Evolutionary conservation across 148 eudicot species (phyloP).

Genomic region (Persicaria maculosa): DNA sequence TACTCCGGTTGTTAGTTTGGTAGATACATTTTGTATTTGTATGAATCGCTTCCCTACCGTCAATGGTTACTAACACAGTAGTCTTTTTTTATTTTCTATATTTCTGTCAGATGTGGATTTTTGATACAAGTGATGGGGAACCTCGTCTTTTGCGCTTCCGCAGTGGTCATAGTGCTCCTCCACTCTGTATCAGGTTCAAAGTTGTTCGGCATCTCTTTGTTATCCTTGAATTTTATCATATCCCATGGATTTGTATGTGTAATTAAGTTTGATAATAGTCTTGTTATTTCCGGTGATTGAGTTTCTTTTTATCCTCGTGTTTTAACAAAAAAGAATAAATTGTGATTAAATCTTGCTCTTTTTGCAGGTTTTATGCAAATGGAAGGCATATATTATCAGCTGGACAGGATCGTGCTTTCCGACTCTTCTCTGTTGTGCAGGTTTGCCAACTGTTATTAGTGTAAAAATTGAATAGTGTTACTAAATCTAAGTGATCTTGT

Average conservation of each 20-base stretch:
- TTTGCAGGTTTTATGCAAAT: slow-evolving; percentile 82
- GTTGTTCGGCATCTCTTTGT: neutral
- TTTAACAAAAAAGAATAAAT: neutral
- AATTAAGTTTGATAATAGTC: neutral
- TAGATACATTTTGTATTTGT: neutral
- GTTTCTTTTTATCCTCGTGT: neutral
- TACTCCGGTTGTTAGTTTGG: neutral
- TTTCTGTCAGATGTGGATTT: slow-evolving; percentile 79
- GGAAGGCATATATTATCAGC: slow-evolving; percentile 96
- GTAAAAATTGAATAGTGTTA: neutral
- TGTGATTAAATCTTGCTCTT: neutral
- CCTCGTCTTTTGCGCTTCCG: slow-evolving; percentile 91
- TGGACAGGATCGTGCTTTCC: slow-evolving; percentile 98
- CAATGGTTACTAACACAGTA: neutral
- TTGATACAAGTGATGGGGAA: slow-evolving; percentile 88
- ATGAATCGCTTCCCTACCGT: neutral
- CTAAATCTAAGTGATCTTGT: neutral
- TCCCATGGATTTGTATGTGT: neutral
- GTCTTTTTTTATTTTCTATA: neutral
- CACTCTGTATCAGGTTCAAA: slow-evolving; percentile 68
- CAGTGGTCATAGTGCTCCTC: slow-evolving; percentile 99
- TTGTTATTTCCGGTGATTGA: neutral
- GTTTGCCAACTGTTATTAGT: slow-evolving; percentile 18
- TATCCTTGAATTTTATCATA: neutral
- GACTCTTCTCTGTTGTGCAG: slow-evolving; percentile 95